Evolutionary conservation across 768 basidiomycete species (phyloP).

Genomic region (Auriscalpium orientale): DNA sequence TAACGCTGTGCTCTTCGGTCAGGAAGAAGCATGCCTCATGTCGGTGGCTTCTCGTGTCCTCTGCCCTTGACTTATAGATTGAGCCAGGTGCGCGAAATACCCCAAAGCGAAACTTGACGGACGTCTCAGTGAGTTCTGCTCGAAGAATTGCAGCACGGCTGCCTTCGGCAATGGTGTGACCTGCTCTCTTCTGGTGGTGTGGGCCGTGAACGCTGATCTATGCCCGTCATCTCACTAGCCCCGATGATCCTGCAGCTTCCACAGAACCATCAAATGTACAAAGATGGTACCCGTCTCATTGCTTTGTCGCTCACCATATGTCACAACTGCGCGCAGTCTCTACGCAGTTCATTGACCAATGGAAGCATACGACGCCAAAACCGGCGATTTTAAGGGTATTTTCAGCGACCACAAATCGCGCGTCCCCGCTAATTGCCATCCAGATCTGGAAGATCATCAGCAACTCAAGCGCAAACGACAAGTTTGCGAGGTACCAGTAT

Average conservation of each 20-base stretch:
- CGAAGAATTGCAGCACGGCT: constrained; percentile 10
- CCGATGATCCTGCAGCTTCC: constrained; percentile 11
- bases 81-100: constrained; percentile 11
- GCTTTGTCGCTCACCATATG: neutral
- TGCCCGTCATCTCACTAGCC: neutral
- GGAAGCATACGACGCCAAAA: constrained; percentile 15
- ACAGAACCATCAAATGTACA: constrained; percentile 1
- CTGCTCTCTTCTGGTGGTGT: neutral
- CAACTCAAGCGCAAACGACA: constrained; percentile 3
- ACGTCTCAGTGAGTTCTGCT: constrained; percentile 20
- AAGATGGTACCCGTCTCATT: constrained; percentile 7
- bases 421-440: too few relatives aligned
- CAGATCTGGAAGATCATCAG: constrained; percentile 20
- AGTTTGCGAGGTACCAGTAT: constrained; percentile 18
- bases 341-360: constrained; percentile 14
- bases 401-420: neutral
- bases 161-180: constrained; percentile 8
- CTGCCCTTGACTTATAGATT: neutral
- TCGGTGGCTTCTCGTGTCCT: neutral
- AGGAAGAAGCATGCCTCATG: constrained; percentile 13
- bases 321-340: constrained; percentile 5
- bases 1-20: constrained; percentile 4
- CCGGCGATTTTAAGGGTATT: constrained; percentile 12
- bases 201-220: neutral
- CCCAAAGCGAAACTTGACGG: constrained; percentile 15